Conservation (phyloP, 148 eudicot species). For the Persicaria maculosa region DNA sequence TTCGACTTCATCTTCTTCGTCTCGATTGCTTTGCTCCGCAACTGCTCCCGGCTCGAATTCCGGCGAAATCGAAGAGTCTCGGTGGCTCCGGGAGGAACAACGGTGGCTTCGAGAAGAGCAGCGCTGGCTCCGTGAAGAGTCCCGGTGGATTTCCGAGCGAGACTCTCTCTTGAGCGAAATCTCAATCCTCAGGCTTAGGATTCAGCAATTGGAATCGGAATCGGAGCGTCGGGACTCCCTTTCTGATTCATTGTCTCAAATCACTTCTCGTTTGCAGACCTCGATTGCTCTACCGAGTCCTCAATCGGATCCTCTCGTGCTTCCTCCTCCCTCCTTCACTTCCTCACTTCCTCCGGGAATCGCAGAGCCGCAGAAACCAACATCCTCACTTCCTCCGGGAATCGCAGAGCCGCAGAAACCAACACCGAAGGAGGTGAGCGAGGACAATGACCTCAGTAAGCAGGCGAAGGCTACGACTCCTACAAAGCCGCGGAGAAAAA, state of each 20-base stretch:
- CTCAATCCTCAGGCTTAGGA: conserved; percentile 30
- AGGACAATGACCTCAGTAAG: neutral
- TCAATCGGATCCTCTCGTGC: conserved; percentile 10
- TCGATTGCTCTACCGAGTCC: conserved; percentile 14
- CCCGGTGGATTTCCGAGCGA: conserved; percentile 65
- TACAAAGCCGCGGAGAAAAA: conserved; percentile 12
- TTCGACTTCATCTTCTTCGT: neutral
- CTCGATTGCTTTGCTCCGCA: conserved; percentile 2
- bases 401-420: neutral
- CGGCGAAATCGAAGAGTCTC: conserved; percentile 43
- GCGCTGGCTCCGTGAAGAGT: conserved; percentile 85
- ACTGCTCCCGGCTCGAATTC: conserved; percentile 1
- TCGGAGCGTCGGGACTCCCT: conserved; percentile 24
- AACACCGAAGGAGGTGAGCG: conserved; percentile 7
- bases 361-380: neutral
- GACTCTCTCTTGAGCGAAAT: conserved; percentile 47
- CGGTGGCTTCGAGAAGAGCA: conserved; percentile 94
- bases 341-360: conserved; percentile 13
- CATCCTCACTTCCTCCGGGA: conserved; percentile 15
- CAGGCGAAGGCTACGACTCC: neutral
- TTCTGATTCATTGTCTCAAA: conserved; percentile 27
- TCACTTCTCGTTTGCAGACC: conserved; percentile 36
- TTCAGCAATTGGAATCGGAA: conserved; percentile 36
- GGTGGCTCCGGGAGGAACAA: conserved; percentile 89
- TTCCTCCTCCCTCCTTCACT: conserved; percentile 5